These are phyloP conservation scores for Infundibulicybe gibba DNA, from an alignment of 768 basidiomycete species.

Conservation along the genomic window DNA sequence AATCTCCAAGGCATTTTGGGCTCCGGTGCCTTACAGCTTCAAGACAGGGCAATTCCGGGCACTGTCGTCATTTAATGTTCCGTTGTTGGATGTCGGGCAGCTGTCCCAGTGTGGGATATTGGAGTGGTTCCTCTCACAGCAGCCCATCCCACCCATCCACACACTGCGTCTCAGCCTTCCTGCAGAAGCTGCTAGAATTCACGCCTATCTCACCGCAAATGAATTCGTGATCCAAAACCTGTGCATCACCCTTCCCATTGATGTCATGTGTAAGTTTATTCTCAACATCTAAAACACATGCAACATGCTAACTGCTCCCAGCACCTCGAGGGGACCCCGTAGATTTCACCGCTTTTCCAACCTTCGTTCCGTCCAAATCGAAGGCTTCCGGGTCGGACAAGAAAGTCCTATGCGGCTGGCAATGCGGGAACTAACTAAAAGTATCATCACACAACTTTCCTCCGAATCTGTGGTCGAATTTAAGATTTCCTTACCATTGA, in stretches of 20 bases:
- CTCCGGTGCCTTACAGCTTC: background rate
- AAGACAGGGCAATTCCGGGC: constrained; percentile 11
- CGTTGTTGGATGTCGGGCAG: constrained; percentile 14
- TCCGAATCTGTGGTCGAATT: constrained; percentile 15
- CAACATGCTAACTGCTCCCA: constrained; percentile 1
- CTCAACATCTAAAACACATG: background rate
- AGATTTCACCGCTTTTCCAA: constrained; percentile 17
- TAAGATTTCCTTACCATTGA: constrained; percentile 18
- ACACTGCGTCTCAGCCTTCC: constrained; percentile 20
- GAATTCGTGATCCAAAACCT: constrained; percentile 19
- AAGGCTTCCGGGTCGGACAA: constrained; percentile 19
- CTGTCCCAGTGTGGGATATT: constrained; percentile 14
- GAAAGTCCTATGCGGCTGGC: constrained; percentile 11
- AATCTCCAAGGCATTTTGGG: constrained; percentile 20
- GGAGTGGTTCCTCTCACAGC: constrained; percentile 22
- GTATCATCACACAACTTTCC: constrained; percentile 17
- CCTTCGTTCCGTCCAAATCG: constrained; percentile 19
- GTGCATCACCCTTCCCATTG: constrained; percentile 17
- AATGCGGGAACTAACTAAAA: constrained; percentile 7
- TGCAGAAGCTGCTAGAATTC: constrained; percentile 3
- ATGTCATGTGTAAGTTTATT: constrained; percentile 16
- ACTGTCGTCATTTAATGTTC: constrained; percentile 13
- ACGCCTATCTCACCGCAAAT: constrained; percentile 14
- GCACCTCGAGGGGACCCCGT: constrained; percentile 12
- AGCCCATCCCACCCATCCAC: constrained; percentile 15